Evolutionary conservation across 805 yeast genomes (phyloP).

Genomic region (Ogataea zsoltii): DNA sequence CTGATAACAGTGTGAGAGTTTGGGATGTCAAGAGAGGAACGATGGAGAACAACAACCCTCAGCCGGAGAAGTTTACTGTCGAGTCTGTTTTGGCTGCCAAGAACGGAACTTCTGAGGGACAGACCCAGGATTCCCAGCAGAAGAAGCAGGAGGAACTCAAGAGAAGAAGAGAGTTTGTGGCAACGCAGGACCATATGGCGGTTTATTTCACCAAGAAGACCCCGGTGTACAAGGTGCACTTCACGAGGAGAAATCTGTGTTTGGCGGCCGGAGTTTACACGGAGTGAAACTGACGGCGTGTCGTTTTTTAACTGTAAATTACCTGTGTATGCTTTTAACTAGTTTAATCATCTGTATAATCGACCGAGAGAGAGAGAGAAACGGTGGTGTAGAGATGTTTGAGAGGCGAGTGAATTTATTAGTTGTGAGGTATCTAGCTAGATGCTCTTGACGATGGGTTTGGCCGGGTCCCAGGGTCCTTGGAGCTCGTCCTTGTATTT

Average conservation of each 20-base stretch:
- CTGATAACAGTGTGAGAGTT: constrained; percentile 88
- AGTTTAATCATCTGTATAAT: too few relatives aligned
- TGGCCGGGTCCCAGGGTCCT: constrained; percentile 94
- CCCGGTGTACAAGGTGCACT: constrained; percentile 89
- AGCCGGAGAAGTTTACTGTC: constrained; percentile 54
- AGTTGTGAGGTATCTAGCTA: too few relatives aligned
- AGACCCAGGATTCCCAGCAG: constrained; percentile 15
- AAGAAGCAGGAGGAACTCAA: constrained; percentile 45
- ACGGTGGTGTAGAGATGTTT: too few relatives aligned
- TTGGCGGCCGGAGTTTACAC: constrained; percentile 89
- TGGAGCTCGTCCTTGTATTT: constrained; percentile 81
- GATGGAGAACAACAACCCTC: constrained; percentile 71
- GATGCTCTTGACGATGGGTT: constrained; percentile 54
- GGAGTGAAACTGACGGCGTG: constrained; percentile 37
- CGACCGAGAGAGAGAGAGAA: too few relatives aligned
- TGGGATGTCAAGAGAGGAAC: constrained; percentile 95
- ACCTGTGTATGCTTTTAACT: too few relatives aligned
- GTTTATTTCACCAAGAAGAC: constrained; percentile 92
- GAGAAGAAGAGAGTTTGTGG: constrained; percentile 68
- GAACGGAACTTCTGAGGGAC: constrained; percentile 25
- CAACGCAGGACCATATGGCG: constrained; percentile 87
- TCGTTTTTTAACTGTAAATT: too few relatives aligned
- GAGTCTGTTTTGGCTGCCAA: constrained; percentile 36
- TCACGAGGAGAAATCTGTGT: constrained; percentile 87
- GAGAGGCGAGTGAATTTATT: too few relatives aligned